Evolutionary conservation across 345 rosid genomes (phyloP).

Genomic region (Gossypium raimondii): DNA sequence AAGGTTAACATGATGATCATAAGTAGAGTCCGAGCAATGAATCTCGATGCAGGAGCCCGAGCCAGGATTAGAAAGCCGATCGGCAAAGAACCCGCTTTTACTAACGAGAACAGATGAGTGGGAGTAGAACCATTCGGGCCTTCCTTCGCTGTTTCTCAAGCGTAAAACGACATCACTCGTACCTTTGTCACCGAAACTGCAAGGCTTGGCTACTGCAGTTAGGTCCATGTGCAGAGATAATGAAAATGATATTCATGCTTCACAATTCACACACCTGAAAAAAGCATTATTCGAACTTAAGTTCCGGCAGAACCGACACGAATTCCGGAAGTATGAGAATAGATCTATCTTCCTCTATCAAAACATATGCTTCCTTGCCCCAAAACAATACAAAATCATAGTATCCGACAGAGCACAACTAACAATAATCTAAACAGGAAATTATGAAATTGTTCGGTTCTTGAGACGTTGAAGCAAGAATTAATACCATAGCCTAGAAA

Average conservation of each 20-base stretch:
- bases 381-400: no score
- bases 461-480: background rate
- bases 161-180: slow-evolving; percentile 32
- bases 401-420: background rate
- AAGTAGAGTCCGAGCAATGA: slow-evolving; percentile 34
- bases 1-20: slow-evolving; percentile 40
- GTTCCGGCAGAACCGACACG: background rate
- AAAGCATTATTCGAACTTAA: background rate
- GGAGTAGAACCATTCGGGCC: slow-evolving; percentile 37
- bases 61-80: slow-evolving; percentile 26
- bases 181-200: slow-evolving; percentile 30
- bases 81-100: slow-evolving; percentile 41
- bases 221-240: slow-evolving; percentile 33
- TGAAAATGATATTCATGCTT: slow-evolving; percentile 33
- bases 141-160: slow-evolving; percentile 38
- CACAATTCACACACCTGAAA: slow-evolving; percentile 22
- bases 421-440: background rate
- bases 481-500: background rate
- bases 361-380: background rate
- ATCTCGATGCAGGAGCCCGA: slow-evolving; percentile 26
- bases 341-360: background rate
- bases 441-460: background rate
- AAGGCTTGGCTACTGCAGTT: slow-evolving; percentile 23
- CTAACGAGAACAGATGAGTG: slow-evolving; percentile 33
- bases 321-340: background rate